These are phyloP conservation scores for Dionaea muscipula DNA, from an alignment of 179 eudicot genomes.

Conservation along the genomic window DNA sequence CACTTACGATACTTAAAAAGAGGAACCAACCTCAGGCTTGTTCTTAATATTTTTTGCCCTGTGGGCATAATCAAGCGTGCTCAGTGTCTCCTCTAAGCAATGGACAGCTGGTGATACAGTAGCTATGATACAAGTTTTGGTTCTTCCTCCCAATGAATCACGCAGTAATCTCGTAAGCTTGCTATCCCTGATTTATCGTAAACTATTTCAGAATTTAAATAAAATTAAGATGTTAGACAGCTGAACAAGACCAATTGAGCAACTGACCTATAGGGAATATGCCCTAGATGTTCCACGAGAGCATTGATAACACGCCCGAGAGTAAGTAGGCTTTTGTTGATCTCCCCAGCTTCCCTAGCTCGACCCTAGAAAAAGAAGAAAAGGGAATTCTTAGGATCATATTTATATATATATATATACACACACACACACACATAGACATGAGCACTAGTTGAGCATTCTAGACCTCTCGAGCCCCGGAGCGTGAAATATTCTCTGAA, in stretches of 20 bases:
- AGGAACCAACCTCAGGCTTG: constrained; percentile 69
- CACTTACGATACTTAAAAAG: background rate
- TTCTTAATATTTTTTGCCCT: constrained; percentile 89
- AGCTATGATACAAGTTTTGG: constrained; percentile 91
- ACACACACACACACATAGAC: too few relatives aligned
- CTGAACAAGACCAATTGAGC: background rate
- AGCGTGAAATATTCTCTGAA: constrained; percentile 86
- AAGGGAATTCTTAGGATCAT: too few relatives aligned
- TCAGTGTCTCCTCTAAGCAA: constrained; percentile 80
- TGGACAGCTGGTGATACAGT: constrained; percentile 75
- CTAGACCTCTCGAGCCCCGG: constrained; percentile 46
- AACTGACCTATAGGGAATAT: constrained; percentile 66
- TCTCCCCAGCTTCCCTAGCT: constrained; percentile 90
- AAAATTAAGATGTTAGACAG: background rate
- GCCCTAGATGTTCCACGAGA: constrained; percentile 80
- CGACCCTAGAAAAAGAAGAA: constrained; percentile 36
- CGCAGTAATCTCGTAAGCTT: constrained; percentile 80
- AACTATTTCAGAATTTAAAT: background rate
- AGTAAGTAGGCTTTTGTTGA: constrained; percentile 82
- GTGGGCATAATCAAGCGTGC: constrained; percentile 77
- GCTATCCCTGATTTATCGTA: constrained; percentile 45
- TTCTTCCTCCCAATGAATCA: constrained; percentile 86
- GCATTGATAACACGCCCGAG: constrained; percentile 87
- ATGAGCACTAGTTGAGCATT: too few relatives aligned
- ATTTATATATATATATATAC: too few relatives aligned